Conservation (phyloP, 345 rosid species). For the Sonneratia caseolaris region DNA sequence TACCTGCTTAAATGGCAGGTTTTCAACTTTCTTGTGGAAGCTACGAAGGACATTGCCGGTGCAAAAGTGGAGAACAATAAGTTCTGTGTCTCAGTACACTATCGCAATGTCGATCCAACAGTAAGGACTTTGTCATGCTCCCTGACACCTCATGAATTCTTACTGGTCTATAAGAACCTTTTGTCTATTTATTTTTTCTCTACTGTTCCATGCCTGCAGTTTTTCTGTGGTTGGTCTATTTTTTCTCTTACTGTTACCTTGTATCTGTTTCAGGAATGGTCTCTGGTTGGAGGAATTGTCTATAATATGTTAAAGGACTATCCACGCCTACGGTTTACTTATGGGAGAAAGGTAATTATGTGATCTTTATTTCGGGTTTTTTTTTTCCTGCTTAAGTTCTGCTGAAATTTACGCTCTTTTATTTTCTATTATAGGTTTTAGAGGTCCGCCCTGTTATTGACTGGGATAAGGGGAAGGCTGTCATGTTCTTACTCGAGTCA, state of each 20-base stretch:
- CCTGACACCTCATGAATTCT: not conserved
- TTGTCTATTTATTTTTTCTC: not conserved
- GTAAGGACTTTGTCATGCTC: constrained; percentile 17
- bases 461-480: constrained; percentile 98
- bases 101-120: constrained; percentile 79
- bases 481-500: constrained; percentile 80
- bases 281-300: constrained; percentile 9
- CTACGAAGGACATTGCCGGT: constrained; percentile 57
- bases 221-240: too few relatives aligned
- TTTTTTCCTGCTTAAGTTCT: not conserved
- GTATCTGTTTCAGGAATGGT: constrained; percentile 42
- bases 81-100: constrained; percentile 92
- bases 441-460: constrained; percentile 85
- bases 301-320: constrained; percentile 9
- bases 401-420: not conserved
- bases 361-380: not conserved
- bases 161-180: not conserved
- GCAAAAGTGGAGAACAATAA: constrained; percentile 76
- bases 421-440: constrained; percentile 45
- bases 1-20: constrained; percentile 33
- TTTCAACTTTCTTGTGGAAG: constrained; percentile 43
- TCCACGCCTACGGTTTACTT: constrained; percentile 16
- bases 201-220: not conserved
- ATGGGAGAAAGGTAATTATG: constrained; percentile 14
- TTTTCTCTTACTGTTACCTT: not conserved